Percentiles rank a stretch among this genome's conserved stretches.
Conservation (phyloP, 2,329 filamentous ascomycete genomes). For the Claviceps purpurea region DNA sequence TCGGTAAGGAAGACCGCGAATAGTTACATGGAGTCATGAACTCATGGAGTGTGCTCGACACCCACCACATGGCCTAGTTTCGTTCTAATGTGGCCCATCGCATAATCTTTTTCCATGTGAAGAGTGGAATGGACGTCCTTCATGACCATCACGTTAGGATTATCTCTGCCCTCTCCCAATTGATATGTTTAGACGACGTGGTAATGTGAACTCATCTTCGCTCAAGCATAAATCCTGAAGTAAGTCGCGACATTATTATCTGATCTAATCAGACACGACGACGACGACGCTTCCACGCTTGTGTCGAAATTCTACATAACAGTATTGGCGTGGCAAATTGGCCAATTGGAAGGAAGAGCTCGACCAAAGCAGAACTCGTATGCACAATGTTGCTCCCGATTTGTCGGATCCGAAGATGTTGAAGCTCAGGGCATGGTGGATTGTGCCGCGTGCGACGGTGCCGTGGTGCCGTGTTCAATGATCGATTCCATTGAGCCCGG, state of each 20-base stretch:
- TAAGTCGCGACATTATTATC: constrained; percentile 34
- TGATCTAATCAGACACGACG: constrained; percentile 18
- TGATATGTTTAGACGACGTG: background rate
- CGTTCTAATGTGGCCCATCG: background rate
- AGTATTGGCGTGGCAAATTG: constrained; percentile 33
- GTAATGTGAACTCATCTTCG: constrained; percentile 31
- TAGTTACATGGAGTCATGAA: no score
- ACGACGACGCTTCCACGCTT: constrained; percentile 15
- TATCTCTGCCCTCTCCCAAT: background rate
- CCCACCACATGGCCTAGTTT: background rate
- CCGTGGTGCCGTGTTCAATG: constrained; percentile 31
- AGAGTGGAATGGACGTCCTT: background rate
- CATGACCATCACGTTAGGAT: background rate
- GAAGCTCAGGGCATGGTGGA: constrained; percentile 39
- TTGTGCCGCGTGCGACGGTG: constrained; percentile 17
- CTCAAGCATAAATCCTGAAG: constrained; percentile 34
- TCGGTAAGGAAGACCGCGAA: no score
- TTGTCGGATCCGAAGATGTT: constrained; percentile 34
- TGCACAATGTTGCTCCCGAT: constrained; percentile 32
- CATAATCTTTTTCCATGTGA: background rate
- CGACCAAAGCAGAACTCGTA: constrained; percentile 28
- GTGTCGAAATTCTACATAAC: constrained; percentile 35
- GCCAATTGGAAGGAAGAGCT: constrained; percentile 30
- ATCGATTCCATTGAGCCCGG: constrained; percentile 26
- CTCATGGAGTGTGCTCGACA: no score